Percentiles rank a stretch among this genome's conserved stretches.
Conservation (phyloP, 371 early-diverging fungal genomes). For the Nematocida sp. region DNA sequence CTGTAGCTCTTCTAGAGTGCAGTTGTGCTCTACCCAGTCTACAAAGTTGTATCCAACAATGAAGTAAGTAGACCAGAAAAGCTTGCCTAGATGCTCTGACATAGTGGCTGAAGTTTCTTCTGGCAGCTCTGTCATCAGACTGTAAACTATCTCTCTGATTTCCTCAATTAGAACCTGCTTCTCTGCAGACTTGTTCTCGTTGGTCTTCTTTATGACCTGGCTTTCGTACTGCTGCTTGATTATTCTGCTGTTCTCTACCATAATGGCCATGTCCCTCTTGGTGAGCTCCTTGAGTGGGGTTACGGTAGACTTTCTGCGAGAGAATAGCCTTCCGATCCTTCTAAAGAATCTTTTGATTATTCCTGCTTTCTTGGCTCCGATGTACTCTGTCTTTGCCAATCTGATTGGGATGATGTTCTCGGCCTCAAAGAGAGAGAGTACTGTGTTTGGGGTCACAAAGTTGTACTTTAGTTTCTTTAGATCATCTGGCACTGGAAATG, state of each 20-base stretch:
- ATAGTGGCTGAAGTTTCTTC: background rate
- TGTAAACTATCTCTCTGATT: background rate
- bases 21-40: slow-evolving; percentile 40
- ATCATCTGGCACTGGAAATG: too few relatives aligned
- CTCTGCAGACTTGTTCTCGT: background rate
- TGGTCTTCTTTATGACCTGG: background rate
- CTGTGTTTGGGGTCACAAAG: background rate
- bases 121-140: background rate
- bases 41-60: background rate
- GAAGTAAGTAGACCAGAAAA: slow-evolving; percentile 20
- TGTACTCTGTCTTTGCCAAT: background rate
- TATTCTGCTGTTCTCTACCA: slow-evolving; percentile 5
- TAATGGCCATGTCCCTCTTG: background rate
- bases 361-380: background rate
- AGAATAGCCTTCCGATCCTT: background rate
- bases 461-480: too few relatives aligned
- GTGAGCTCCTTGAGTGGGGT: too few relatives aligned
- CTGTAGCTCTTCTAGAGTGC: background rate
- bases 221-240: background rate
- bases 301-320: background rate
- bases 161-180: background rate
- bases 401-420: slow-evolving; percentile 32
- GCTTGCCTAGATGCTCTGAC: background rate
- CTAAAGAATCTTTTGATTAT: background rate
- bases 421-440: slow-evolving; percentile 8